These are phyloP conservation scores for Geosiphon pyriformis DNA, from an alignment of 192 early-diverging fungal species.

Conservation along the genomic window DNA sequence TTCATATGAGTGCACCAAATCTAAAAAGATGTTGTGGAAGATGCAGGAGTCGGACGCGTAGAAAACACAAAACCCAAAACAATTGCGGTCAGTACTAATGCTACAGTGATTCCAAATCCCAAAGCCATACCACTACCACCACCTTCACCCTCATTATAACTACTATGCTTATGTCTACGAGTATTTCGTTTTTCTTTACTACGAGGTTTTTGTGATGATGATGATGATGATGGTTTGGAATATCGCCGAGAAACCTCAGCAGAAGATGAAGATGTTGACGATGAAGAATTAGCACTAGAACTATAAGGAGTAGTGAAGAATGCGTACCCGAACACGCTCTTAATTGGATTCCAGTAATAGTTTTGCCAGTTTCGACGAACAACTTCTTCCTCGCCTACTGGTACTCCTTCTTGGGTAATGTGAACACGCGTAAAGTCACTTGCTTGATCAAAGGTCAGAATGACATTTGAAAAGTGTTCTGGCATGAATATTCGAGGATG, in stretches of 20 bases:
- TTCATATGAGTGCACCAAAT: constrained; percentile 22
- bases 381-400: constrained; percentile 81
- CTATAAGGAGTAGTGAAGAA: constrained; percentile 25
- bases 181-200: too few relatives aligned
- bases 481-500: constrained; percentile 1
- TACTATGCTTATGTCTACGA: constrained; percentile 27
- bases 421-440: constrained; percentile 61
- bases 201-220: constrained; percentile 24
- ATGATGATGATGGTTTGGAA: constrained; percentile 20
- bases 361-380: constrained; percentile 82
- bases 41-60: constrained; percentile 13
- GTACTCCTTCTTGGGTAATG: constrained; percentile 78
- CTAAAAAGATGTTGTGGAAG: constrained; percentile 10
- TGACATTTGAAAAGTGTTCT: constrained; percentile 82
- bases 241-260: neutral
- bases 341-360: constrained; percentile 94
- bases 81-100: constrained; percentile 40
- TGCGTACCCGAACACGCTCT: constrained; percentile 84
- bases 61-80: constrained; percentile 39
- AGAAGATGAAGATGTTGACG: constrained; percentile 15
- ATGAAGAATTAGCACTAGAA: neutral
- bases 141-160: neutral
- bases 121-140: neutral
- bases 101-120: constrained; percentile 8
- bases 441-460: constrained; percentile 64